phyloP scores from a whole-genome alignment of 2,329 filamentous ascomycete species.

The Stachybotrys chartarum region DNA sequence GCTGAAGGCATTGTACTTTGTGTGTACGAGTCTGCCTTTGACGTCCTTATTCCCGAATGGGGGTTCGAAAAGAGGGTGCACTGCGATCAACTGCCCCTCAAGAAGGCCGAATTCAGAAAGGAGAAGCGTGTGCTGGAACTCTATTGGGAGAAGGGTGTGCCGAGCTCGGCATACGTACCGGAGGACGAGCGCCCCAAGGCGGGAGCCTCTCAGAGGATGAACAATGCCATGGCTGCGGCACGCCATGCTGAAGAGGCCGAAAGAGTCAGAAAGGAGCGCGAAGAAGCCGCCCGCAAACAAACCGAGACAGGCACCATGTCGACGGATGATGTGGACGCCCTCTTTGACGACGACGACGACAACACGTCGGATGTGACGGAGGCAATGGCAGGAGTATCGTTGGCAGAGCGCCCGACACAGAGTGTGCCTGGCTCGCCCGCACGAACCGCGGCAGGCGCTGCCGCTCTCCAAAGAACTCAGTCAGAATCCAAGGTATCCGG shows the following conservation, averaged over 20 bases:
- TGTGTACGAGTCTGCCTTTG: slow-evolving; percentile 97
- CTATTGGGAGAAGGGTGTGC: slow-evolving; percentile 99
- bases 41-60: slow-evolving; percentile 95
- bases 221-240: slow-evolving; percentile 68
- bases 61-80: slow-evolving; percentile 99
- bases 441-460: slow-evolving; percentile 60
- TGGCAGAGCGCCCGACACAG: slow-evolving; percentile 84
- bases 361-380: slow-evolving; percentile 85
- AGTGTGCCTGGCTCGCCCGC: slow-evolving; percentile 90
- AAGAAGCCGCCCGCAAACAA: slow-evolving; percentile 86
- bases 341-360: slow-evolving; percentile 92
- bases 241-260: slow-evolving; percentile 77
- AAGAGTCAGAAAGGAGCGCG: slow-evolving; percentile 74
- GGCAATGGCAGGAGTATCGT: slow-evolving; percentile 82
- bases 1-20: slow-evolving; percentile 93
- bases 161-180: slow-evolving; percentile 90
- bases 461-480: slow-evolving; percentile 75
- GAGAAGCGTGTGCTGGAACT: slow-evolving; percentile 89
- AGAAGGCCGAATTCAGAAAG: slow-evolving; percentile 99
- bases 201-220: slow-evolving; percentile 63
- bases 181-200: slow-evolving; percentile 94
- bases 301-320: slow-evolving; percentile 93
- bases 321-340: slow-evolving; percentile 85
- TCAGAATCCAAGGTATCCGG: slow-evolving; percentile 89
- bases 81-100: slow-evolving; percentile 92